Evolutionary conservation across 2,329 filamentous ascomycete genomes (phyloP).

Genomic region (Pseudocercospora macadamiae): DNA sequence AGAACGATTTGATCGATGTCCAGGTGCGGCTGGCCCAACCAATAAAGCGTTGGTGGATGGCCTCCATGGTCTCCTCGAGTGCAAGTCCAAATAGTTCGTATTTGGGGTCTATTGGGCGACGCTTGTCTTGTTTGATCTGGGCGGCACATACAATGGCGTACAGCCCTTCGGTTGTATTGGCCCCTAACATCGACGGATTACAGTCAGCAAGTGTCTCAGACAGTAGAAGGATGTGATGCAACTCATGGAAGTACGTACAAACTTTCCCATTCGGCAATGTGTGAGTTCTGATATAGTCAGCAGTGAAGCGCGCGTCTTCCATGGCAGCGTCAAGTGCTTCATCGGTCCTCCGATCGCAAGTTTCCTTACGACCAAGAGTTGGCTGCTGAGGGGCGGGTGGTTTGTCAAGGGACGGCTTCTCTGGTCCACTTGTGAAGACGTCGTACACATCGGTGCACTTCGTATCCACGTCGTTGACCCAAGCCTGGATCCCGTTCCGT

Average conservation of each 20-base stretch:
- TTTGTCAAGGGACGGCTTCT: background rate
- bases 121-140: background rate
- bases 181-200: too few relatives aligned
- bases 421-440: too few relatives aligned
- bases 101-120: background rate
- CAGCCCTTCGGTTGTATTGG: too few relatives aligned
- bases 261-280: background rate
- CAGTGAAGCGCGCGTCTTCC: background rate
- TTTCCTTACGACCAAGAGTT: background rate
- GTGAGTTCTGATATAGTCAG: background rate
- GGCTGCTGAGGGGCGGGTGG: background rate
- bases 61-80: slow-evolving; percentile 2
- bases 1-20: background rate
- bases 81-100: background rate
- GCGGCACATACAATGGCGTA: background rate
- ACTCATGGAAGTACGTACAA: background rate
- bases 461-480: background rate
- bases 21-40: background rate
- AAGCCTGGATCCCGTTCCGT: background rate
- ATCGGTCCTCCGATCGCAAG: background rate
- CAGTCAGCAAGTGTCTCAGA: too few relatives aligned
- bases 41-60: background rate
- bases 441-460: too few relatives aligned
- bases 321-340: slow-evolving; percentile 1
- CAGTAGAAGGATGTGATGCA: background rate